A percentile compares a stretch with the other conserved stretches of the same genome.
Evolutionary conservation across 257 asterid genomes (phyloP).

Genomic region (Solanum dulcamara): DNA sequence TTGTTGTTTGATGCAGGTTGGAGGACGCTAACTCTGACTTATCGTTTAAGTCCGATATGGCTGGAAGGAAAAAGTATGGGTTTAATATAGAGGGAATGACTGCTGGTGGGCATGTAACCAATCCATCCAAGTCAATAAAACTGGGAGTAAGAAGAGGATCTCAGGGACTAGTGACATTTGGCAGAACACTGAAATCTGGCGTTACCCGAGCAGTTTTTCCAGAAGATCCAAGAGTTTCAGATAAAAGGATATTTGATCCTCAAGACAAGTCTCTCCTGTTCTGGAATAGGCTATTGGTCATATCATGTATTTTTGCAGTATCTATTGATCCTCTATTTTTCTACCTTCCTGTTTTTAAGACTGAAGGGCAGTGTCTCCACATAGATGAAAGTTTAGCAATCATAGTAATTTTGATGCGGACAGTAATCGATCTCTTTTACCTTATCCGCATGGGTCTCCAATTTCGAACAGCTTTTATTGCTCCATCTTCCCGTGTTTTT

Average conservation of each 20-base stretch:
- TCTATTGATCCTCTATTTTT: conserved; percentile 89
- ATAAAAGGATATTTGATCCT: conserved; percentile 72
- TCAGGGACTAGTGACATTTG: conserved; percentile 72
- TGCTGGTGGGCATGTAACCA: conserved; percentile 24
- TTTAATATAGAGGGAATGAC: conserved; percentile 58
- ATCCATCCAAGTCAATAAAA: conserved; percentile 47
- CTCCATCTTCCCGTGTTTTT: conserved; percentile 98
- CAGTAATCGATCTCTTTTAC: conserved; percentile 59
- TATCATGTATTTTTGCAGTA: conserved; percentile 71
- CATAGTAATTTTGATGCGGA: conserved; percentile 59
- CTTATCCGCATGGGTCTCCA: conserved; percentile 66
- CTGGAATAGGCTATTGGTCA: conserved; percentile 78
- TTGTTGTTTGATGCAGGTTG: conserved; percentile 32
- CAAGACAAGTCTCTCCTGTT: conserved; percentile 84
- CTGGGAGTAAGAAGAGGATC: conserved; percentile 66
- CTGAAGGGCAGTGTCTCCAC: conserved; percentile 68
- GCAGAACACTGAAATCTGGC: conserved; percentile 66
- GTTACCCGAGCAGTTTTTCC: conserved; percentile 84
- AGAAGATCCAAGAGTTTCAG: conserved; percentile 77
- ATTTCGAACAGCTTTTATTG: conserved; percentile 90
- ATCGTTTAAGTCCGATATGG: conserved; percentile 64
- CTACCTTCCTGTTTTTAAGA: conserved; percentile 71
- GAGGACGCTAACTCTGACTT: conserved; percentile 40
- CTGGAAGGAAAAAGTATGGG: conserved; percentile 41
- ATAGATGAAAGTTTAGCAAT: conserved; percentile 58